Conservation (phyloP, 176 grass and related monocot genomes). For the Miscanthus lutarioriparius region DNA sequence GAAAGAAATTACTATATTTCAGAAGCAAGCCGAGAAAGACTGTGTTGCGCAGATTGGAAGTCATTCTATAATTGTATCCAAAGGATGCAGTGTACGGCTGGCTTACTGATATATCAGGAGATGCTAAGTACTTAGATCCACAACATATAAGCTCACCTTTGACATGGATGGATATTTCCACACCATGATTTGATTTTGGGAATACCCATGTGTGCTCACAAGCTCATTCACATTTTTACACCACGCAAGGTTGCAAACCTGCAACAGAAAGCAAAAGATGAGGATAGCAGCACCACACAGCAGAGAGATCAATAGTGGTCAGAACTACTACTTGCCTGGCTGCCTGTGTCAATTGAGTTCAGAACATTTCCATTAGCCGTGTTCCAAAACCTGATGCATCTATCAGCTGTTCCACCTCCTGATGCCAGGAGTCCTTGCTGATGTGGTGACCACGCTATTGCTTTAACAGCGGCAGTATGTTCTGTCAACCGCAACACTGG, state of each 20-base stretch:
- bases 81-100: background rate
- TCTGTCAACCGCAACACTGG: conserved; percentile 75
- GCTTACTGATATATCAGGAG: background rate
- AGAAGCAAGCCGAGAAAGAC: background rate
- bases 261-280: background rate
- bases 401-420: conserved; percentile 92
- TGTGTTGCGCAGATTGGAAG: background rate
- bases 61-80: background rate
- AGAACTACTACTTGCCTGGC: conserved; percentile 64
- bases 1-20: background rate
- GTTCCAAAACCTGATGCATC: conserved; percentile 96
- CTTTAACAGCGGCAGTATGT: conserved; percentile 94
- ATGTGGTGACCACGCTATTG: conserved; percentile 95
- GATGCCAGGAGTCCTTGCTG: conserved; percentile 91
- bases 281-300: background rate
- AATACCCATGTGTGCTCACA: conserved; percentile 97
- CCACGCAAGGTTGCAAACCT: conserved; percentile 98
- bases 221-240: conserved; percentile 95
- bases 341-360: conserved; percentile 91
- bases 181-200: conserved; percentile 99
- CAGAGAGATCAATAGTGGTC: background rate
- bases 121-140: background rate
- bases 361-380: conserved; percentile 82
- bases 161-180: conserved; percentile 98
- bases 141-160: conserved; percentile 52